phyloP scores from a whole-genome alignment of 805 yeast species.

The Groenewaldozyma tartarivorans region DNA sequence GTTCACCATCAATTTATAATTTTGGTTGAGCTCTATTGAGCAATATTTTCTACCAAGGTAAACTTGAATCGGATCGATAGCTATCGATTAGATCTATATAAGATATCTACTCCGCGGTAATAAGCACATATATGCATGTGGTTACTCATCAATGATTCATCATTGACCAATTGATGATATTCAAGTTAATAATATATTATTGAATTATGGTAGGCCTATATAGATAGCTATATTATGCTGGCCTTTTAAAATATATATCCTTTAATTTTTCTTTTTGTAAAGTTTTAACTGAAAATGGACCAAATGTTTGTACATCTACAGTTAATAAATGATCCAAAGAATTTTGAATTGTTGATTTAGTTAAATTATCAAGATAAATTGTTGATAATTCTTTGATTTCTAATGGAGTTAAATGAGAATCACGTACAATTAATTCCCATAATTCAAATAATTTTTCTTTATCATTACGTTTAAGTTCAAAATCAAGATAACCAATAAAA shows the following conservation, averaged over 20 bases:
- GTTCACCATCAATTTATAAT: too few species aligned
- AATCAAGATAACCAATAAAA: constrained; percentile 1
- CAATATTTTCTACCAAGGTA: too few species aligned
- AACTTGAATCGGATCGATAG: too few species aligned
- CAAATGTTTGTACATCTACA: constrained; percentile 19
- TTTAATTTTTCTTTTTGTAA: constrained; percentile 13
- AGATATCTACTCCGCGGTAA: too few species aligned
- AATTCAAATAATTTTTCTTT: constrained; percentile 7
- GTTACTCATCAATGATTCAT: too few species aligned
- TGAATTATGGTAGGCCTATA: too few species aligned
- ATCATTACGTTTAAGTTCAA: constrained; percentile 2
- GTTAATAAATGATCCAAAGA: constrained; percentile 11
- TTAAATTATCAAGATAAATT: constrained; percentile 19
- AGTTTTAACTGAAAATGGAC: constrained; percentile 15
- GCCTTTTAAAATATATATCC: neutral
- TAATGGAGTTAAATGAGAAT: constrained; percentile 20
- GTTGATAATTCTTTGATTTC: constrained; percentile 22
- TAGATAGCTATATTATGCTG: too few species aligned
- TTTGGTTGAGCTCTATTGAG: too few species aligned
- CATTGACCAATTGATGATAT: too few species aligned
- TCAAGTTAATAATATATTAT: too few species aligned
- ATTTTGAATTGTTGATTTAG: constrained; percentile 3
- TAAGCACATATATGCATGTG: too few species aligned
- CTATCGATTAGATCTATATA: too few species aligned
- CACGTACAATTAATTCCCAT: constrained; percentile 15